Evolutionary conservation across 2,329 filamentous ascomycete genomes (phyloP).

Genomic region (Microdochium nivale): DNA sequence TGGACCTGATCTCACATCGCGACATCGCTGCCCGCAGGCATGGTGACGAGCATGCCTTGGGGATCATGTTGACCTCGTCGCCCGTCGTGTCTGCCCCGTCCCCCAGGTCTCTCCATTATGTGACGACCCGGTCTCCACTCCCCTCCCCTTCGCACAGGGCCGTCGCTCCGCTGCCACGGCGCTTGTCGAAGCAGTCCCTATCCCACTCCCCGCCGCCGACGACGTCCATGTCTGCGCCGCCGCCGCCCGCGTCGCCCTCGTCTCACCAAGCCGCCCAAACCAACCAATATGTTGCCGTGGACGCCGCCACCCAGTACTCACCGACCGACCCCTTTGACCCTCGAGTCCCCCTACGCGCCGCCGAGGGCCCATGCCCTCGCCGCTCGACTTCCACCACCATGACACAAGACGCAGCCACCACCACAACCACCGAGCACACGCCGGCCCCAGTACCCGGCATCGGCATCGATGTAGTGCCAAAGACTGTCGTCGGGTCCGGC

Average conservation of each 20-base stretch:
- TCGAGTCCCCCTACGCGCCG: constrained; percentile 20
- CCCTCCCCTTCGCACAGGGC: constrained; percentile 30
- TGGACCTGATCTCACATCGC: not conserved
- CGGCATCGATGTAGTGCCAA: not conserved
- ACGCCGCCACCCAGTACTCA: constrained; percentile 39
- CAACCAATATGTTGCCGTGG: constrained; percentile 35
- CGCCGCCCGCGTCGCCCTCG: constrained; percentile 14
- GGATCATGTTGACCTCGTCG: constrained; percentile 53
- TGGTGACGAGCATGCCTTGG: constrained; percentile 35
- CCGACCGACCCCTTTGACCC: constrained; percentile 38
- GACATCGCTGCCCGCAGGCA: constrained; percentile 1
- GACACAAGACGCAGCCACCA: constrained; percentile 11
- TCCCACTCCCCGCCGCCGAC: constrained; percentile 21
- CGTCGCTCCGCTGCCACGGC: constrained; percentile 29
- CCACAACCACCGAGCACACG: constrained; percentile 1
- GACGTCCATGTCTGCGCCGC: constrained; percentile 18
- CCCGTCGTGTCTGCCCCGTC: constrained; percentile 41
- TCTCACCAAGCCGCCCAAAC: constrained; percentile 7
- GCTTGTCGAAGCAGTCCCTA: constrained; percentile 24
- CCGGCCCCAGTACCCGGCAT: not conserved
- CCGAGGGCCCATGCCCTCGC: constrained; percentile 9
- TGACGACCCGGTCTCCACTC: constrained; percentile 32
- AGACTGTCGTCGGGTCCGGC: not conserved
- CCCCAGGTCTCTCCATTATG: constrained; percentile 32
- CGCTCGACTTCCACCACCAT: constrained; percentile 8